Conservation (phyloP, 352 stramenopile species). For the Phytophthora rubi region DNA sequence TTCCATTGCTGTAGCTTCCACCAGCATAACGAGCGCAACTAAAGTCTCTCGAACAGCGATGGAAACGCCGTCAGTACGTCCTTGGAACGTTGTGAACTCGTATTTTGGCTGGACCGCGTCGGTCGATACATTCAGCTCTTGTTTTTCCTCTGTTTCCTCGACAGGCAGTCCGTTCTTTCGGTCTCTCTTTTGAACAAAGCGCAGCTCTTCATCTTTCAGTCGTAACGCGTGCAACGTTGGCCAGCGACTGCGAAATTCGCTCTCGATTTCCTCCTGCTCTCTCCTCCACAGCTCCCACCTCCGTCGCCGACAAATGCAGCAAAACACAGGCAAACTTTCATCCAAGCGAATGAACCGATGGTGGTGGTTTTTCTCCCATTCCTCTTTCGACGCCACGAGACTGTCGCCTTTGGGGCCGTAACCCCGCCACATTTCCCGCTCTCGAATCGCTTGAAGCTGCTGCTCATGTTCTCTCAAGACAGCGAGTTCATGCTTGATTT, state of each 20-base stretch:
- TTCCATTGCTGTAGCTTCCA: constrained; percentile 23
- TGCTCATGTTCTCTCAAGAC: constrained; percentile 47
- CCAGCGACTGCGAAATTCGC: constrained; percentile 47
- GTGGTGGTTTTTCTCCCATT: constrained; percentile 77
- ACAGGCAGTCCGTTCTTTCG: constrained; percentile 13
- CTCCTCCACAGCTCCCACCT: constrained; percentile 65
- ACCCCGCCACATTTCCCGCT: constrained; percentile 22
- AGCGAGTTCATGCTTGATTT: constrained; percentile 58
- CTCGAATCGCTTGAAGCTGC: constrained; percentile 36
- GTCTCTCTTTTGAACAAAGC: constrained; percentile 24
- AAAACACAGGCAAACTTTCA: constrained; percentile 44
- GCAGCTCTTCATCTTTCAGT: constrained; percentile 59
- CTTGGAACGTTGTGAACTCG: constrained; percentile 7
- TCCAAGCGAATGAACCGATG: constrained; percentile 62
- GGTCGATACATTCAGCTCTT: not conserved
- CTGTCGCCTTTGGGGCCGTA: constrained; percentile 28
- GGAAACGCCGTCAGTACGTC: not conserved
- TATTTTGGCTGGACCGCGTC: constrained; percentile 12
- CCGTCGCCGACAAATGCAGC: constrained; percentile 65
- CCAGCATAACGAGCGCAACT: constrained; percentile 21
- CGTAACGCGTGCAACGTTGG: constrained; percentile 36
- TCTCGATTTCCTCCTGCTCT: constrained; percentile 58
- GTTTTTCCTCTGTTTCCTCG: constrained; percentile 4
- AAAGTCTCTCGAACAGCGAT: constrained; percentile 22
- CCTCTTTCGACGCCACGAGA: constrained; percentile 46